Percentiles rank a stretch among this genome's conserved stretches.
phyloP scores from a whole-genome alignment of 495 filamentous ascomycete species.

The Penicillium maclennaniae region DNA sequence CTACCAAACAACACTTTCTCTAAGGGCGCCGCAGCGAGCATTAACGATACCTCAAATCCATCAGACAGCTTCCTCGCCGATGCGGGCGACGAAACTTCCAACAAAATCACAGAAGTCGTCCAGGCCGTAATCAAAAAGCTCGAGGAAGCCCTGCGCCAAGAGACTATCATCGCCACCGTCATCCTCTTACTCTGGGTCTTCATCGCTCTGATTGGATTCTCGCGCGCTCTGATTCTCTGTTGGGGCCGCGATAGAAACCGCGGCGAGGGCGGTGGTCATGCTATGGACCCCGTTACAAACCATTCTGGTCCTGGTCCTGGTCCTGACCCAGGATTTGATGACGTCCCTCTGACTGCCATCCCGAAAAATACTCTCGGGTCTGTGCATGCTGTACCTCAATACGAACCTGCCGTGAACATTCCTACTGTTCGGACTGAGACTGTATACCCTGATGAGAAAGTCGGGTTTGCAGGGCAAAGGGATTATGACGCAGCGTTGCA shows the following conservation, averaged over 20 bases:
- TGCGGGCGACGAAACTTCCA: slow-evolving; percentile 61
- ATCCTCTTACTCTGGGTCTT: slow-evolving; percentile 73
- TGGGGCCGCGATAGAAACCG: slow-evolving; percentile 39
- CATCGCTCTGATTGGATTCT: slow-evolving; percentile 67
- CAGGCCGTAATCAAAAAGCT: slow-evolving; percentile 60
- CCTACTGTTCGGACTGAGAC: slow-evolving; percentile 6
- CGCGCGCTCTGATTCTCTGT: slow-evolving; percentile 56
- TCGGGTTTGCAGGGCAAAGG: slow-evolving; percentile 45
- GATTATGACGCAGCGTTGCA: slow-evolving; percentile 23
- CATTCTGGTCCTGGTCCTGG: slow-evolving; percentile 7
- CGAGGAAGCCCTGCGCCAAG: slow-evolving; percentile 58
- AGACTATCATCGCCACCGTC: slow-evolving; percentile 70
- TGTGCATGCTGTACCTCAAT: slow-evolving; percentile 24
- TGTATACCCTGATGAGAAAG: slow-evolving; percentile 37
- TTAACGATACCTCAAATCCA: slow-evolving; percentile 41
- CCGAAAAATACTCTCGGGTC: slow-evolving; percentile 14
- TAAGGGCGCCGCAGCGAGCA: slow-evolving; percentile 63
- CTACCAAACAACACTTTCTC: slow-evolving; percentile 82
- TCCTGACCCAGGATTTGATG: slow-evolving; percentile 25
- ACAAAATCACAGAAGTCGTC: slow-evolving; percentile 78
- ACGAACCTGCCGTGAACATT: slow-evolving; percentile 16
- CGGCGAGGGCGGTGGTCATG: slow-evolving; percentile 46
- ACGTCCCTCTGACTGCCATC: slow-evolving; percentile 31
- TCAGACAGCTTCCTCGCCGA: slow-evolving; percentile 72
- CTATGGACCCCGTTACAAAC: slow-evolving; percentile 15